phyloP scores from a whole-genome alignment of 75 land plant genomes.

The Pinus albicaulis region DNA sequence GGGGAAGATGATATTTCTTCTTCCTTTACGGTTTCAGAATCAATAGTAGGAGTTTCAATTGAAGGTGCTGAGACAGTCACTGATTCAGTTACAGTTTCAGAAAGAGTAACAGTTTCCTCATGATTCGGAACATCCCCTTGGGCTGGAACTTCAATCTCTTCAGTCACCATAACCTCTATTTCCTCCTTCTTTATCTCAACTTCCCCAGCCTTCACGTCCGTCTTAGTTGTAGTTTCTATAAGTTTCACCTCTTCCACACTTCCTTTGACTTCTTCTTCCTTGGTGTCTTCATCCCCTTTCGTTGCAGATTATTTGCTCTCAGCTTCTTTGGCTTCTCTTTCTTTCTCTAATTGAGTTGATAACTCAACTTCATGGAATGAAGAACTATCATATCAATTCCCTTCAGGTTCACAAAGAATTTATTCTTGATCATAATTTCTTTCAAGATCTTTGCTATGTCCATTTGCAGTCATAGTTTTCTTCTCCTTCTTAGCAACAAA shows the following conservation, averaged over 20 bases:
- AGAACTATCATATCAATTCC: too few species aligned
- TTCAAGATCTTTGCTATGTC: too few species aligned
- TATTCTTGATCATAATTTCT: too few species aligned
- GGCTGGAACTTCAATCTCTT: neutral
- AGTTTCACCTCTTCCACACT: conserved; percentile 13
- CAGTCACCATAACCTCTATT: neutral
- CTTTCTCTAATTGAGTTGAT: too few species aligned
- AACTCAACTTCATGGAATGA: too few species aligned
- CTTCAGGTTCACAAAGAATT: too few species aligned
- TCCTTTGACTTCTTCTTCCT: conserved; percentile 10
- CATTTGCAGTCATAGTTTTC: too few species aligned
- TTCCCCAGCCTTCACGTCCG: neutral
- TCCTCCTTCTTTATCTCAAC: conserved; percentile 1
- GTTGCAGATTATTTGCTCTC: conserved; percentile 10
- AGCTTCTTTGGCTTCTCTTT: conserved; percentile 13
- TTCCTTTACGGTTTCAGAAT: too few species aligned
- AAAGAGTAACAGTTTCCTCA: conserved; percentile 13
- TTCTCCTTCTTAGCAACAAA: too few species aligned
- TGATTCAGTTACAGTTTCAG: conserved; percentile 11
- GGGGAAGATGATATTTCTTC: conserved; percentile 1
- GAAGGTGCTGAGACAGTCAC: conserved; percentile 4
- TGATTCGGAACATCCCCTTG: conserved; percentile 7
- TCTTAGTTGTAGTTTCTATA: neutral
- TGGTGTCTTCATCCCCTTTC: conserved; percentile 1
- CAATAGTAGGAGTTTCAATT: conserved; percentile 3